Conservation (phyloP, 228 moss, liverwort and hornwort genomes). For the Sphagnum fallax region DNA sequence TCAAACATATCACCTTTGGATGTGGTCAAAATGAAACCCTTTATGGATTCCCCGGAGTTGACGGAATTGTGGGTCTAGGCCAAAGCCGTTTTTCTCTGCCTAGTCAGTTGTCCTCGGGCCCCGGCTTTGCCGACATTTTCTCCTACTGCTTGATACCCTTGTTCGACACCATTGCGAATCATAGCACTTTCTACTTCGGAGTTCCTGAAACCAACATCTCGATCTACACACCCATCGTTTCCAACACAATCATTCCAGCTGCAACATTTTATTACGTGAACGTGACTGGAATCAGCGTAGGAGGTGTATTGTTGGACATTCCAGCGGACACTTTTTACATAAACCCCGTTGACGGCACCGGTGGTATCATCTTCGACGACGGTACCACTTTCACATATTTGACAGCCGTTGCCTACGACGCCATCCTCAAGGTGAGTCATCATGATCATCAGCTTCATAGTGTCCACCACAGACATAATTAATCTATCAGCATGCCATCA, state of each 20-base stretch:
- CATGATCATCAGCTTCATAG: too few species aligned
- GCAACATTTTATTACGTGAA: slow-evolving; percentile 64
- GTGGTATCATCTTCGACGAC: slow-evolving; percentile 58
- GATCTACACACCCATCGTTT: slow-evolving; percentile 36
- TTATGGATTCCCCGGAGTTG: slow-evolving; percentile 29
- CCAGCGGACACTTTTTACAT: slow-evolving; percentile 38
- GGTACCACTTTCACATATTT: slow-evolving; percentile 40
- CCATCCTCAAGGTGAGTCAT: background rate
- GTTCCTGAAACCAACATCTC: slow-evolving; percentile 19
- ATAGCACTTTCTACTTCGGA: slow-evolving; percentile 60
- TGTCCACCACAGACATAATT: too few species aligned
- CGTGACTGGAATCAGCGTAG: slow-evolving; percentile 56
- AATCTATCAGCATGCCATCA: too few species aligned
- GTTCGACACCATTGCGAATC: slow-evolving; percentile 23
- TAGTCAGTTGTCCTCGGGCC: slow-evolving; percentile 32
- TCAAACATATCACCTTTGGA: slow-evolving; percentile 49
- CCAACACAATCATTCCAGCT: slow-evolving; percentile 20
- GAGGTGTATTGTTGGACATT: slow-evolving; percentile 20
- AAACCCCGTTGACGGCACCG: slow-evolving; percentile 29
- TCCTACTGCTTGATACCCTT: slow-evolving; percentile 76
- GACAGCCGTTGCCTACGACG: slow-evolving; percentile 22
- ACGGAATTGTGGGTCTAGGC: slow-evolving; percentile 72
- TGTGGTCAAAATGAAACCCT: slow-evolving; percentile 52
- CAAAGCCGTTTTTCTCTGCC: slow-evolving; percentile 55
- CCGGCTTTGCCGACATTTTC: slow-evolving; percentile 40